Evolutionary conservation across 495 filamentous ascomycete genomes (phyloP), one percentile per base, ranked within the genome.

Genomic region (Cercophora scortea): DNA sequence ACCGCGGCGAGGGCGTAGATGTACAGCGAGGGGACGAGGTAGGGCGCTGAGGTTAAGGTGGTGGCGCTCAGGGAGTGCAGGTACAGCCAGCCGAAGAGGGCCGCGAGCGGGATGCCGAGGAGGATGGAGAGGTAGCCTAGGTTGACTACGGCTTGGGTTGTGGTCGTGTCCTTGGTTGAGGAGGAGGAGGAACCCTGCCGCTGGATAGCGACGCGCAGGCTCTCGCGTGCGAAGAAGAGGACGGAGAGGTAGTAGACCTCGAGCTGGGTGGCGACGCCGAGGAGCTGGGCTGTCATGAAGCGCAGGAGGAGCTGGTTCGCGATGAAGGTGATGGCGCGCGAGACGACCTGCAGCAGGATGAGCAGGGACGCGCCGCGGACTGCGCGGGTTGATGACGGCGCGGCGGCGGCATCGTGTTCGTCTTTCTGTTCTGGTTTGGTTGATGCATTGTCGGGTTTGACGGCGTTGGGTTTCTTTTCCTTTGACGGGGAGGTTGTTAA

Each of bases 241-340:
- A 94, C 83, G 2, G 88, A 85, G 32, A 91, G 84, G 51, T 88
- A 88, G 66, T 87, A 95, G 2, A 97, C 80, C 54, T 99, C 93
- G 4, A 97, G 79, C 64, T 95, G 94, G 3, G 89, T 81, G 1
- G 90, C 87, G 32, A 93, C 76, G 4, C 90, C 93, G 1, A 97
- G 77, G 0, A 90, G 74, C 41, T 85, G 78, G 0, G 93, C 91
- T 0, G 90, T 92, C 17, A 97, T 71, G 60, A 83, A 89, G 38
- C 90, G 89, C 5, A 99, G 74, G 10, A 96, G 81, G 45, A 93
- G 49, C 66, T 97, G 90, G 73, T 97, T 97, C 51, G 91, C 83
- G 42, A 80, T 66, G 68, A 99, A 99, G 25, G 93, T 96, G 54
- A 96, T 71, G 41, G 85, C 80, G 45, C 92, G 85, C 12, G 90